Evolutionary conservation across 169 alveolate species (phyloP), one percentile per base, ranked within the genome.

Genomic region (Eimeria brunetti): DNA sequence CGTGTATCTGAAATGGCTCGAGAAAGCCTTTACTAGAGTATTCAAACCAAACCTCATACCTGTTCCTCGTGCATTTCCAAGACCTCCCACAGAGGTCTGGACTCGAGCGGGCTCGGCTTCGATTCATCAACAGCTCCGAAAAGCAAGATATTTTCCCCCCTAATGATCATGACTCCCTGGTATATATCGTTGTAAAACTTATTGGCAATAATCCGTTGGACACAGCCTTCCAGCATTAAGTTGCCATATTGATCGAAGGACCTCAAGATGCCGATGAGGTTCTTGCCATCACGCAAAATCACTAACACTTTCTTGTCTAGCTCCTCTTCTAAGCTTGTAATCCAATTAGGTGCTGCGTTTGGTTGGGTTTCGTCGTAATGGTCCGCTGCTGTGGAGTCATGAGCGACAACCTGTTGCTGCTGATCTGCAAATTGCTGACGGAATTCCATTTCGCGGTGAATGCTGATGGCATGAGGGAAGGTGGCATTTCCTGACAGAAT

Each of bases 191-290:
- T 94, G 91, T 92, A 95, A 78, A 33, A 71, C 49, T 44, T 81
- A 36, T 81, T 91, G 44, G 73, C 96, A 60, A 93, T 24, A n/a
- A 85, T 49, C 38, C 95, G 84, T 51, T 92, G 95, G 51, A 80
- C 85, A 78, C 95, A 88, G 41, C 80, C 85, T 51, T 95, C 95
- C 89, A 95, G 91, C 94, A 95, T 86, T 11, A 95, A 36, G 94
- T 95, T 95, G 88, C 96, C 97, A 75, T 46, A 95, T 58, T 95
- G 97, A 73, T 95, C 97, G 33, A 91, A 95, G 18, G 97, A 81
- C 67, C 96, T 89, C 75, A 95, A 76, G 14, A 49, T 51, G 51
- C 97, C 97, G n/a, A 89, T 95, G 53, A 91, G 94, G 81, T 89
- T 91, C 53, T 93, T 71, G 58, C 96, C 96, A 73, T 95, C 97